Base-by-base conservation (phyloP, 2,329 filamentous ascomycete species). In the Cladosporium sp. region DNA sequence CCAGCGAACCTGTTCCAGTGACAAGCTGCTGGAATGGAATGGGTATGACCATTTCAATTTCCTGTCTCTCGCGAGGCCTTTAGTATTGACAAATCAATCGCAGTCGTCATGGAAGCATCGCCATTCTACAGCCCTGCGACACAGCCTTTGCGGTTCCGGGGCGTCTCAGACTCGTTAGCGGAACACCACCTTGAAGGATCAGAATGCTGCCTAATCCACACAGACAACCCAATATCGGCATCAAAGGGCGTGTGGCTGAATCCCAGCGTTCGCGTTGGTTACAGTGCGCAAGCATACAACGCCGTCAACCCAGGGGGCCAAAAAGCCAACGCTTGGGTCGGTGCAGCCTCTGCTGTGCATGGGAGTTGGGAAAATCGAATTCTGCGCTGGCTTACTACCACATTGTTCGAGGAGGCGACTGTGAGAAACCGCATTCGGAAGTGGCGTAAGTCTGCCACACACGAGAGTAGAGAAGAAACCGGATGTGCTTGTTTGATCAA, bases 161-260 rank as follows among this genome's bases (percentile, higher is more conserved):
- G 83, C 5, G 81, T 90, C 26, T 73, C 85, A 0, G 89, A 91
- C 72, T 83, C 82, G 4, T 84, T 94, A 1, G 83, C 83, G 0
- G 66, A 70, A 3, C 72, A 80, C 29, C 89, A 91, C 72, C 80
- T 93, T 29, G 91, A 93, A 76, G 91, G 83, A n/a, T 90, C 87
- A 16, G 91, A 93, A 77, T 93, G 90, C 79, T 93, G 91, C 76
- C 84, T 93, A 62, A 87, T 92, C 64, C 90, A 92, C 73, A 86
- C 86, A 2, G 90, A 92, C 72, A 92, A 91, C 70, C 85, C 85
- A 1, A 77, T 88, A 5, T 83, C 82, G 5, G 73, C 63, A 1
- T 70, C 66, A 7, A 76, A 80, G 64, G 87, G 89, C 59, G 86
- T 91, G 6, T 92, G 82, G 75, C 73, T 92, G 46, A 92, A 92